Evolutionary conservation across 208 protist genomes (phyloP), one percentile per base, ranked within the genome.

Genomic region (Balamuthia mandrillaris): DNA sequence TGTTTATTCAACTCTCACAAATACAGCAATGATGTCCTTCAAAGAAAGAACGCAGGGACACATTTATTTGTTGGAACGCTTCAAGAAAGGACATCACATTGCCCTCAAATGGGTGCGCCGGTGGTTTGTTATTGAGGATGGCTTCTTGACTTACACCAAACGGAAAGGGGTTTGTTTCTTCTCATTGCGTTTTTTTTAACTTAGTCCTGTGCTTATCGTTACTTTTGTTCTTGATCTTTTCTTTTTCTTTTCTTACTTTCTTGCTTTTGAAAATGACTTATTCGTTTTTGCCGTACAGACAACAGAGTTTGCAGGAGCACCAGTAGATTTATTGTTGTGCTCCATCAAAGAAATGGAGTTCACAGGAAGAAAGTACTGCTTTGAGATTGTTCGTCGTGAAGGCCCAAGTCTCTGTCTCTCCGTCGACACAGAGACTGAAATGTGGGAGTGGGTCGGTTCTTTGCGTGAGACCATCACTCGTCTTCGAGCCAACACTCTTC

Each of bases 41-140:
- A n/a, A n/a, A n/a, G n/a, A n/a, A n/a, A n/a, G n/a, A n/a, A n/a
- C n/a, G n/a, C n/a, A n/a, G n/a, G n/a, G n/a, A n/a, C n/a, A n/a
- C n/a, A n/a, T n/a, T n/a, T n/a, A n/a, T n/a, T n/a, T n/a, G n/a
- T n/a, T n/a, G n/a, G n/a, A n/a, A n/a, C n/a, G n/a, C n/a, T n/a
- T n/a, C 49, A 54, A 54, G 49, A 18, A 54, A 54, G 70, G 70
- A 27, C 24, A 12, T 66, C 12, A 35, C 10, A 31, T 66, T 27
- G 60, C 54, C 27, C 70, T 61, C 29, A 79, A 79, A 33, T 79
- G 70, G 70, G 42, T 16, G 18, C 54, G 44, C 33, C 70, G 70
- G 3, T 79, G 70, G 70, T 79, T 79, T 33, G 70, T 79, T 35
- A 79, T 79, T 33, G 70, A 79, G 31, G 70, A 52, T 35, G 70